Conservation (phyloP, 2,329 filamentous ascomycete genomes). For the Epichloe hybrida region DNA sequence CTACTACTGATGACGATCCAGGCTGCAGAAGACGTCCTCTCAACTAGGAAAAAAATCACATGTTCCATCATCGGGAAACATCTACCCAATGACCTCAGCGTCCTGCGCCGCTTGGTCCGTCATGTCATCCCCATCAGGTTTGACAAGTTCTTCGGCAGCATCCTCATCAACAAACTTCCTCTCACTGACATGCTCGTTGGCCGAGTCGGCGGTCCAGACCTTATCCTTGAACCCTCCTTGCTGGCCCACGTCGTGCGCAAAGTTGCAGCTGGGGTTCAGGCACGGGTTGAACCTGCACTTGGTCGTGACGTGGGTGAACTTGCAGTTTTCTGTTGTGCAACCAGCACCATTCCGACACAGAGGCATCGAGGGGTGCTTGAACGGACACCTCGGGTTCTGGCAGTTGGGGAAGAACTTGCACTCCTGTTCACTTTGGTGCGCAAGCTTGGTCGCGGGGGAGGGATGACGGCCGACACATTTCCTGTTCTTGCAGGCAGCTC, state of each 20-base stretch:
- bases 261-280: slow-evolving; percentile 74
- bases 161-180: slow-evolving; percentile 71
- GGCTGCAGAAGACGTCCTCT: neutral
- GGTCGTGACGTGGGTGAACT: slow-evolving; percentile 75
- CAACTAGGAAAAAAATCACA: neutral
- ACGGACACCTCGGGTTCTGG: slow-evolving; percentile 74
- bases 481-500: slow-evolving; percentile 85
- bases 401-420: slow-evolving; percentile 90
- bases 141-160: slow-evolving; percentile 56
- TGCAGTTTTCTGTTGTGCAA: slow-evolving; percentile 70
- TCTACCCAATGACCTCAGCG: slow-evolving; percentile 22
- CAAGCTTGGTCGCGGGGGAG: slow-evolving; percentile 67
- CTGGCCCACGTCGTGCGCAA: slow-evolving; percentile 86
- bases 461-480: slow-evolving; percentile 90
- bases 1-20: neutral
- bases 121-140: slow-evolving; percentile 35
- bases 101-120: slow-evolving; percentile 26
- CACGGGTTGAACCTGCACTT: slow-evolving; percentile 88
- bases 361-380: slow-evolving; percentile 77
- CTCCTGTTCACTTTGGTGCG: slow-evolving; percentile 70
- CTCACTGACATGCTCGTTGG: slow-evolving; percentile 64
- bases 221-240: slow-evolving; percentile 75
- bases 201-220: slow-evolving; percentile 62
- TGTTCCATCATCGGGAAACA: neutral
- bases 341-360: slow-evolving; percentile 84